phyloP scores from a whole-genome alignment of 805 yeast species.

The Ogataea trehaloabstinens region DNA sequence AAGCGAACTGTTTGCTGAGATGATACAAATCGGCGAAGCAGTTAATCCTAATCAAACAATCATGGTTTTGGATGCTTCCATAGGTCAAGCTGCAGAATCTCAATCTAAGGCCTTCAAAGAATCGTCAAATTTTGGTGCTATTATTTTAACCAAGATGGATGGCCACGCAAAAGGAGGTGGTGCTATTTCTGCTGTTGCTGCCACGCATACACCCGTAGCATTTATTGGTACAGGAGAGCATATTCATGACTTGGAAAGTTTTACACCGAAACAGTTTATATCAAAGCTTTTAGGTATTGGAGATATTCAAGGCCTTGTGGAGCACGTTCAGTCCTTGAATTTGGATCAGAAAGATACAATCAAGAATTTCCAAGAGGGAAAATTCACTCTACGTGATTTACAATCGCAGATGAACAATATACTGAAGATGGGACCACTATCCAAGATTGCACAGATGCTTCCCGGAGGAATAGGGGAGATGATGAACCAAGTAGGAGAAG shows the following conservation, averaged over 20 bases:
- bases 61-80: conserved; percentile 96
- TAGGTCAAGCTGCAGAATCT: conserved; percentile 97
- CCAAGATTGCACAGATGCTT: conserved; percentile 92
- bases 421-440: conserved; percentile 94
- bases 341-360: conserved; percentile 87
- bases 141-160: conserved; percentile 93
- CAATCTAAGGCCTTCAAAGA: conserved; percentile 95
- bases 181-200: conserved; percentile 97
- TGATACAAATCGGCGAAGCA: conserved; percentile 88
- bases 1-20: conserved; percentile 83
- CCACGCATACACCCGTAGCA: conserved; percentile 90
- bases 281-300: conserved; percentile 95
- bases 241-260: conserved; percentile 85
- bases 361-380: conserved; percentile 92
- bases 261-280: conserved; percentile 84
- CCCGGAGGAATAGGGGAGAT: conserved; percentile 86
- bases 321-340: conserved; percentile 84
- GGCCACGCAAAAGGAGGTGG: conserved; percentile 99
- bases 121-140: conserved; percentile 89
- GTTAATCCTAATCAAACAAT: conserved; percentile 94
- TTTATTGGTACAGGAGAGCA: conserved; percentile 99
- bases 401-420: conserved; percentile 94
- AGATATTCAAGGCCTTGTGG: conserved; percentile 90
- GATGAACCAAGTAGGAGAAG: conserved; percentile 87
- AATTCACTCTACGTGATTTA: conserved; percentile 85